A percentile compares a stretch with the other conserved stretches of the same genome.
phyloP scores from a whole-genome alignment of 306 rosid genomes.

The Casuarina cunninghamiana region DNA sequence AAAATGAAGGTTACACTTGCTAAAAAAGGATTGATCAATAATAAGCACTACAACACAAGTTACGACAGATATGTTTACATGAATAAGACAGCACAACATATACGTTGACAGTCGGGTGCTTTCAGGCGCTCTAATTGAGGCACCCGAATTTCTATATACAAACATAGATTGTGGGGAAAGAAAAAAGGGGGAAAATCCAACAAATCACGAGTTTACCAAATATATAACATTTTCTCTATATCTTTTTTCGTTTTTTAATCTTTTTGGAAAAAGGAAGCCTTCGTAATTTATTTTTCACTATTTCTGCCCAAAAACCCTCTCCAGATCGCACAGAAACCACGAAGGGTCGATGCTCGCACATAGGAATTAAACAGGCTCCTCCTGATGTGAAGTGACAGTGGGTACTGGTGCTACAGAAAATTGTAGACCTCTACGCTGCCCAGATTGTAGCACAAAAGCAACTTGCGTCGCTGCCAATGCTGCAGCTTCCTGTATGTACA shows the following conservation, averaged over 20 bases:
- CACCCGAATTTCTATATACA: constrained; percentile 1
- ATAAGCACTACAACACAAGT: not conserved
- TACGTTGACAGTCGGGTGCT: not conserved
- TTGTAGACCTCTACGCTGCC: constrained; percentile 81
- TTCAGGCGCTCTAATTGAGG: not conserved
- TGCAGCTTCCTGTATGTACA: constrained; percentile 77
- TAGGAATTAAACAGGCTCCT: constrained; percentile 58
- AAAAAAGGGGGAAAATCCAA: constrained; percentile 5
- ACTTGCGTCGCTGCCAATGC: constrained; percentile 99
- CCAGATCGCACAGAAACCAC: constrained; percentile 22
- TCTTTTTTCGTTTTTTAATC: not conserved
- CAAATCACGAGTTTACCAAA: not conserved
- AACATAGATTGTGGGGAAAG: not conserved
- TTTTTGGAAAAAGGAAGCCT: constrained; percentile 8
- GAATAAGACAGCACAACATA: not conserved
- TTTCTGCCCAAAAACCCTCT: constrained; percentile 27
- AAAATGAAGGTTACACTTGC: not conserved
- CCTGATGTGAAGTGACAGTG: constrained; percentile 49
- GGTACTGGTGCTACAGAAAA: constrained; percentile 75
- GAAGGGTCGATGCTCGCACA: constrained; percentile 13
- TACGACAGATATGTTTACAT: constrained; percentile 3
- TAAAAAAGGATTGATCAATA: not conserved
- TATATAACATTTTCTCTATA: not conserved
- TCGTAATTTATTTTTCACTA: constrained; percentile 17
- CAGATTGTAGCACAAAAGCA: constrained; percentile 88